phyloP scores from a whole-genome alignment of 1,284 basidiomycete genomes.

The Boletus sp. region DNA sequence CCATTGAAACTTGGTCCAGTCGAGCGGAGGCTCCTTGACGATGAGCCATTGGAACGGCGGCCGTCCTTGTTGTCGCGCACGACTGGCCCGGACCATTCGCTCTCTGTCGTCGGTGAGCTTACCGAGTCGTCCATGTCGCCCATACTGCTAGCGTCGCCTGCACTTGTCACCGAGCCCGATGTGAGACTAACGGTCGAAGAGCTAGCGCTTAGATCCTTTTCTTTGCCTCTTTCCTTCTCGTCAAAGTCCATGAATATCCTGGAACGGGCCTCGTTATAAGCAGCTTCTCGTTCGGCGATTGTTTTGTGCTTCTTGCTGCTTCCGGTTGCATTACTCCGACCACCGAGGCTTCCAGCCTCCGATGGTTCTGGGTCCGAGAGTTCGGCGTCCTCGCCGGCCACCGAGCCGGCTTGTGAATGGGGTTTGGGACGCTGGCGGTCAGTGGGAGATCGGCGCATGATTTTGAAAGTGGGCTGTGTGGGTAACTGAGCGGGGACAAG shows the following conservation, averaged over 20 bases:
- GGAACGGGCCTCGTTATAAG: slow-evolving; percentile 79
- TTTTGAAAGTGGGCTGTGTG: slow-evolving; percentile 76
- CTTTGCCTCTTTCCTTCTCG: slow-evolving; percentile 74
- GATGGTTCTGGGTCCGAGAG: slow-evolving; percentile 77
- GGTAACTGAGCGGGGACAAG: slow-evolving; percentile 77
- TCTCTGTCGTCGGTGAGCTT: slow-evolving; percentile 74
- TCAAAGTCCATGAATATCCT: slow-evolving; percentile 83
- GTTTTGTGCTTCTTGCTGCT: slow-evolving; percentile 70
- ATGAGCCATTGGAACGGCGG: slow-evolving; percentile 55
- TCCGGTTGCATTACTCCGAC: slow-evolving; percentile 63
- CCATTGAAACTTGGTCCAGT: slow-evolving; percentile 55
- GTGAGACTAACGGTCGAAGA: slow-evolving; percentile 72
- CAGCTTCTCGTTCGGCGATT: slow-evolving; percentile 80
- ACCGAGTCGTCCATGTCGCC: slow-evolving; percentile 68
- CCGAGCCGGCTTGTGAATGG: slow-evolving; percentile 66
- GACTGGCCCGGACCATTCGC: slow-evolving; percentile 73
- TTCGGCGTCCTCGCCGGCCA: slow-evolving; percentile 72
- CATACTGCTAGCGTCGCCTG: slow-evolving; percentile 56
- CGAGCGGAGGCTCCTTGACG: slow-evolving; percentile 58
- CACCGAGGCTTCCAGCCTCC: slow-evolving; percentile 73
- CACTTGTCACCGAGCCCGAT: slow-evolving; percentile 64
- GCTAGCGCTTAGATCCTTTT: slow-evolving; percentile 73
- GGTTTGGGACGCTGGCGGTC: slow-evolving; percentile 57
- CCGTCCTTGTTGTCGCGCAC: slow-evolving; percentile 56
- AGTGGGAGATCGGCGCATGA: slow-evolving; percentile 67